Evolutionary conservation across 2,329 filamentous ascomycete species (phyloP), one percentile per base, ranked within the genome.

Genomic region (Fusarium haematococcum): DNA sequence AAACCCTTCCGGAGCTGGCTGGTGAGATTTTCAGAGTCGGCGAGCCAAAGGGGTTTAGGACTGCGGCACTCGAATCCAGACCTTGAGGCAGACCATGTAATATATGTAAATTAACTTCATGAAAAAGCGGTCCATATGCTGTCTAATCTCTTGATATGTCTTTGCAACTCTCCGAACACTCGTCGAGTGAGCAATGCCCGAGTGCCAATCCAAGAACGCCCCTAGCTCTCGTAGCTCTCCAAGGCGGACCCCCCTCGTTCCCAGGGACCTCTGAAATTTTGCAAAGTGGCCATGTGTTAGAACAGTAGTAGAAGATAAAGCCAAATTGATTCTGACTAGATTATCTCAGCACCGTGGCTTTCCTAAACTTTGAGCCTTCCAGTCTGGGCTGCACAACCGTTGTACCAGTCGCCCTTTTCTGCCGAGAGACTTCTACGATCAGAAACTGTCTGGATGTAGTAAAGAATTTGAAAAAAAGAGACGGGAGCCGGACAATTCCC

Each of bases 51-150:
- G 48, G 14, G 5, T 18, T 50, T 18, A 8, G 48, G 48, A n/a
- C 6, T 2, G 2, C 16, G 10, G 10, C 18, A 52, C 16, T n/a
- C 5, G 45, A 6, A 13, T n/a, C 16, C 1, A 50, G 25, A 5
- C 25, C 9, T 6, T 50, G 23, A 27, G 25, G 14, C 5, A 30
- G 25, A n/a, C 16, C 16, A 52, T 52, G 9, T n/a, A 8, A 2
- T 30, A 6, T 52, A 52, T 30, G 3, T 9, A 13, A 27, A 30
- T 7, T 8, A 8, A 0, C 6, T n/a, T 2, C 18, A 8, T 8
- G 10, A 11, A 27, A 7, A 13, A 2, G 16, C 2, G 1, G 25
- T 2, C 0, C 2, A n/a, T 30, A n/a, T 11, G 2, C 16, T 18
- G 9, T 50, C 1, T n/a, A 30, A 52, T n/a, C 9, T 30, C 9